These are phyloP conservation scores for Pseudevernia furfuracea DNA, from an alignment of 495 filamentous ascomycete genomes.

Conservation along the genomic window DNA sequence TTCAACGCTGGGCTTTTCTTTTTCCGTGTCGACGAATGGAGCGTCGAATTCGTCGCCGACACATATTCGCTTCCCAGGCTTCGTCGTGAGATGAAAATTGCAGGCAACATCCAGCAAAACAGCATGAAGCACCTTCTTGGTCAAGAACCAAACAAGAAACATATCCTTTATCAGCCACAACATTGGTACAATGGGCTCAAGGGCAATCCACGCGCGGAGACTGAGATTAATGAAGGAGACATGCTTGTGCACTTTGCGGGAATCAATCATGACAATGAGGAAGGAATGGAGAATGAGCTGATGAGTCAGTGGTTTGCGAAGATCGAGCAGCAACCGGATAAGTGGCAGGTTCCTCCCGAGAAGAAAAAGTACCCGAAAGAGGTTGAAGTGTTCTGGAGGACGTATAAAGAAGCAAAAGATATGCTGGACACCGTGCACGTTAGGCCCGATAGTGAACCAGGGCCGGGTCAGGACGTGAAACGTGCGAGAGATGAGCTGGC, in stretches of 20 bases:
- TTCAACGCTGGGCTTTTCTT: conserved; percentile 51
- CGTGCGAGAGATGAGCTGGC: background rate
- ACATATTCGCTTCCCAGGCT: conserved; percentile 40
- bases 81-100: conserved; percentile 31
- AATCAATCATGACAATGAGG: background rate
- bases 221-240: background rate
- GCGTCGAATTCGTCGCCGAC: conserved; percentile 41
- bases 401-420: background rate
- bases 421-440: background rate
- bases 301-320: background rate
- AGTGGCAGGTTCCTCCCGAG: background rate
- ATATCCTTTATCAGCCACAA: background rate
- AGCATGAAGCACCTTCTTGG: background rate
- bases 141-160: background rate
- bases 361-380: background rate
- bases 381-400: background rate
- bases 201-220: background rate
- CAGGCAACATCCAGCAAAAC: background rate
- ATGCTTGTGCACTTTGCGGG: conserved; percentile 2
- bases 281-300: background rate
- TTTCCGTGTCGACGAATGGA: conserved; percentile 43
- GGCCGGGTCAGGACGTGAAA: background rate
- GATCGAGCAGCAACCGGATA: background rate
- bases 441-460: background rate
- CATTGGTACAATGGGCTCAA: background rate